These are phyloP conservation scores for Schoenoplectus tabernaemontani DNA, from an alignment of 202 grass and related monocot species.

Conservation along the genomic window DNA sequence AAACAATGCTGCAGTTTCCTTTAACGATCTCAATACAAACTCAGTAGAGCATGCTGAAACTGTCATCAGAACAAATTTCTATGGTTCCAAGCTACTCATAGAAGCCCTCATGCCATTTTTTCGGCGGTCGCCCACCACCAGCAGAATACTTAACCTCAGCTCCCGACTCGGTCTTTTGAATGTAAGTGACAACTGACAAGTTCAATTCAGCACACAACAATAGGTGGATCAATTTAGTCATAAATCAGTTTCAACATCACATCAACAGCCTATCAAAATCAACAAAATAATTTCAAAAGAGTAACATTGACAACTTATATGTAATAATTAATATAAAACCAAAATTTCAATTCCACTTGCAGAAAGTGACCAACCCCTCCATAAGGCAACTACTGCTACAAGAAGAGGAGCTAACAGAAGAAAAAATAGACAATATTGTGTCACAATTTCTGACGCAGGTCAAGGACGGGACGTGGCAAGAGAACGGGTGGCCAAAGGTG, in stretches of 20 bases:
- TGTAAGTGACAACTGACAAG: slow-evolving; percentile 50
- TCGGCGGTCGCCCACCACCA: slow-evolving; percentile 40
- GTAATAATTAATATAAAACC: not conserved
- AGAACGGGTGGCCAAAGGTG: slow-evolving; percentile 65
- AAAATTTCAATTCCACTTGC: slow-evolving; percentile 1
- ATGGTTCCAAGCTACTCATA: slow-evolving; percentile 60
- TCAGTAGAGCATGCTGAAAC: slow-evolving; percentile 75
- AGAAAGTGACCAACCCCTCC: slow-evolving; percentile 56
- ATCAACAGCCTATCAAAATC: not conserved
- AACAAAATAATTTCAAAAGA: not conserved
- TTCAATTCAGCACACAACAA: not conserved
- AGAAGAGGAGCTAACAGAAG: slow-evolving; percentile 55
- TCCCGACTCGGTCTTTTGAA: slow-evolving; percentile 92
- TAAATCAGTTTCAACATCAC: not conserved
- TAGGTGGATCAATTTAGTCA: not conserved
- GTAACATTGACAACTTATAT: not conserved
- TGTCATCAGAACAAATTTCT: slow-evolving; percentile 72
- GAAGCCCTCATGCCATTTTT: slow-evolving; percentile 68
- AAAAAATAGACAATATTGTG: slow-evolving; percentile 48
- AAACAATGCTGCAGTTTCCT: slow-evolving; percentile 90
- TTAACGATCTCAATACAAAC: slow-evolving; percentile 79
- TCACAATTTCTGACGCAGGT: slow-evolving; percentile 70
- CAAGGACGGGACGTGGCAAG: slow-evolving; percentile 56
- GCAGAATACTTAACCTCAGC: slow-evolving; percentile 86
- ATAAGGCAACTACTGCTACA: slow-evolving; percentile 37